Percentiles rank a stretch among this genome's conserved stretches.
phyloP scores from a whole-genome alignment of 768 basidiomycete genomes.

The Crucibulum laeve region DNA sequence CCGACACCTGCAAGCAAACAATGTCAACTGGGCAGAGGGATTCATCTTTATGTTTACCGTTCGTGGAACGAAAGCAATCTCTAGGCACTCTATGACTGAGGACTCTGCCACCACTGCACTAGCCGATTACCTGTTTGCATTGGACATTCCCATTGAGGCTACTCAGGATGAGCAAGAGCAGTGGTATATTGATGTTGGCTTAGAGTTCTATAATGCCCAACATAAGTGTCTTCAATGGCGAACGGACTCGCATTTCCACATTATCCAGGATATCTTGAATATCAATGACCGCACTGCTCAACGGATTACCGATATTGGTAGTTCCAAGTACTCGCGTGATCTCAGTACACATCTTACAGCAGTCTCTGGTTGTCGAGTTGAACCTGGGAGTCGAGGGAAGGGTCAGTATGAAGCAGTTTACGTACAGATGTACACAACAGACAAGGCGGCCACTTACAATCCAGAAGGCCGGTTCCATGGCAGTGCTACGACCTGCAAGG shows the following conservation, averaged over 20 bases:
- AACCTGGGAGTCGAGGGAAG: slow-evolving; percentile 11
- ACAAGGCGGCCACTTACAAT: slow-evolving; percentile 23
- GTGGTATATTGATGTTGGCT: slow-evolving; percentile 27
- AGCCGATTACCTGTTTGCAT: background rate
- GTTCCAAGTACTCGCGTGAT: slow-evolving; percentile 19
- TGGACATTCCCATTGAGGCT: background rate
- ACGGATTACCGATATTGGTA: slow-evolving; percentile 15
- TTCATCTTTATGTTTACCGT: slow-evolving; percentile 6
- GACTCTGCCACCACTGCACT: background rate
- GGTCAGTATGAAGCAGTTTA: slow-evolving; percentile 15
- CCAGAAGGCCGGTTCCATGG: slow-evolving; percentile 12
- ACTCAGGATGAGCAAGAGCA: background rate
- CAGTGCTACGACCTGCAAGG: slow-evolving; percentile 13
- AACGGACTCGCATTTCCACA: slow-evolving; percentile 18
- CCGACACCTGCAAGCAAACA: background rate
- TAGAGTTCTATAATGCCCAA: slow-evolving; percentile 14
- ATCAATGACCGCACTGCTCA: slow-evolving; percentile 11
- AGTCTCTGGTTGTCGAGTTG: slow-evolving; percentile 25
- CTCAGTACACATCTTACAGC: slow-evolving; percentile 20
- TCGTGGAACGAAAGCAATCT: slow-evolving; percentile 6
- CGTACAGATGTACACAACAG: slow-evolving; percentile 27
- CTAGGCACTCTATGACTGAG: background rate
- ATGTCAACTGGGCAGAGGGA: background rate
- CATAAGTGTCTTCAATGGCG: slow-evolving; percentile 23
- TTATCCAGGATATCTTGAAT: slow-evolving; percentile 11